Conservation (phyloP, 768 basidiomycete species). For the Kwoniella mangroviensis region DNA sequence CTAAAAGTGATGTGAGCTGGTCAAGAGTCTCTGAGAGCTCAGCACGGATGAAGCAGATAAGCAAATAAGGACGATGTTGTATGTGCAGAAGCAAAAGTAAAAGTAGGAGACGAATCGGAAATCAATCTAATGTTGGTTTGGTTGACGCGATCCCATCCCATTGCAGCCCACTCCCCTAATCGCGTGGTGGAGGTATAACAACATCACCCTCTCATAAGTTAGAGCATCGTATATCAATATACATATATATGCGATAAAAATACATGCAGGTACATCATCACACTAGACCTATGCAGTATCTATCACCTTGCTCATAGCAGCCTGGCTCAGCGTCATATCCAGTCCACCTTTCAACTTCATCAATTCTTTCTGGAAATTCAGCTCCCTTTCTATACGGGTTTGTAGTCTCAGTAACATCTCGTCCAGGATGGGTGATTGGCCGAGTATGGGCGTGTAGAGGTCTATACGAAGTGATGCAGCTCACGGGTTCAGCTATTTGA, state of each 20-base stretch:
- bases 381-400: conserved; percentile 81
- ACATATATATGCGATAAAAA: not conserved
- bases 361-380: conserved; percentile 86
- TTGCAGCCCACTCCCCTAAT: not conserved
- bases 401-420: conserved; percentile 77
- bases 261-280: not conserved
- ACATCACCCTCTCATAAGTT: not conserved
- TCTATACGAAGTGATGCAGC: conserved; percentile 62
- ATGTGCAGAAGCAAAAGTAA: no score
- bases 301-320: conserved; percentile 41
- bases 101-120: no score
- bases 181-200: conserved; percentile 29
- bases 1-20: no score
- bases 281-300: conserved; percentile 14
- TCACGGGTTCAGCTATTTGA: no score
- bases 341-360: conserved; percentile 81
- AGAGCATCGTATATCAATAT: not conserved
- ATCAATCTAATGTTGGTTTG: no score
- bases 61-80: no score
- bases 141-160: no score
- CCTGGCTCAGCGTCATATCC: conserved; percentile 71
- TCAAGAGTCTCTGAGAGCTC: no score
- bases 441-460: conserved; percentile 88
- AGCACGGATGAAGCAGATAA: no score
- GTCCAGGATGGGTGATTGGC: conserved; percentile 91